These are phyloP conservation scores for Linanthus parryae DNA, from an alignment of 148 eudicot species.

Conservation along the genomic window DNA sequence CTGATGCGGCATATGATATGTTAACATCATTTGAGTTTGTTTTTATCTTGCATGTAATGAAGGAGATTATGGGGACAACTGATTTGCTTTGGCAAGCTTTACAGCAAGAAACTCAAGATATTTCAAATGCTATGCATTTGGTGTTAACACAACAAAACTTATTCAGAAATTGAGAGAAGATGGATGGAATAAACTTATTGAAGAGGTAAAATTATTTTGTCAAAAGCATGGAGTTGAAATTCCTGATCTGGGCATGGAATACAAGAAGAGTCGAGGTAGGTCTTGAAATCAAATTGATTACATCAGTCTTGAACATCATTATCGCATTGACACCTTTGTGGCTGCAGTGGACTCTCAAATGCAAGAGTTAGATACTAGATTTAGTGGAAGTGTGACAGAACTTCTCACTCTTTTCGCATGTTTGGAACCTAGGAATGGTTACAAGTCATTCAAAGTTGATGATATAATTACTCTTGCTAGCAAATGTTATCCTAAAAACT, in stretches of 20 bases:
- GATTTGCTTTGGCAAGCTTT: conserved; percentile 12
- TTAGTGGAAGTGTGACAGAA: neutral
- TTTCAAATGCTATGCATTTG: conserved; percentile 8
- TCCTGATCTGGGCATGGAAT: neutral
- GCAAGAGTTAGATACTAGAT: neutral
- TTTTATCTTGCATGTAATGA: conserved; percentile 1
- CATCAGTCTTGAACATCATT: neutral
- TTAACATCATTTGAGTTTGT: conserved; percentile 6
- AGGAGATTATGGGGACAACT: conserved; percentile 3
- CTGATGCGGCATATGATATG: neutral
- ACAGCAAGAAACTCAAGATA: conserved; percentile 4
- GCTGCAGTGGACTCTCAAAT: neutral
- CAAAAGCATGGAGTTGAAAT: neutral
- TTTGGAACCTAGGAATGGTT: neutral
- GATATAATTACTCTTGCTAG: neutral
- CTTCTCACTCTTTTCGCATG: neutral
- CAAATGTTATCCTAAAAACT: neutral
- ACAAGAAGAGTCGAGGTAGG: neutral
- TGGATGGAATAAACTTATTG: neutral
- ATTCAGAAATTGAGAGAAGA: neutral
- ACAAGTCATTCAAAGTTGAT: neutral
- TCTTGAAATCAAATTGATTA: neutral
- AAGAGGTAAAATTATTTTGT: neutral
- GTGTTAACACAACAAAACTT: neutral
- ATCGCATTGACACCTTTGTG: neutral